A percentile compares a stretch with the other conserved stretches of the same genome.
Evolutionary conservation across 2,329 filamentous ascomycete species (phyloP).

Genomic region (Nothopassalora personata): DNA sequence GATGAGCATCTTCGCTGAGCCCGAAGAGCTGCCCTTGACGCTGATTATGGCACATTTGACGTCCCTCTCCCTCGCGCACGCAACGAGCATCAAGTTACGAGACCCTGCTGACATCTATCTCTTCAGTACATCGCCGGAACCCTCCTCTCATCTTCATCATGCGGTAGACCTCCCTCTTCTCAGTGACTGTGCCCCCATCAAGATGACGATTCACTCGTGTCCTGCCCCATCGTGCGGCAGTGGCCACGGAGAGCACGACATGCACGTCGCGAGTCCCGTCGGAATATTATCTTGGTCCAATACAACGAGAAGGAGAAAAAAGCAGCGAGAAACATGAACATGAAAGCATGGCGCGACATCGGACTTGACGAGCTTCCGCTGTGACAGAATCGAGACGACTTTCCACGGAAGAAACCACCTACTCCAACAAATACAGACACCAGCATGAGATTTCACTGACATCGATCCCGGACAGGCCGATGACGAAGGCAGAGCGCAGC

Average conservation of each 20-base stretch:
- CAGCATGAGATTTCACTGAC: background rate
- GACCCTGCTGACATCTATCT: background rate
- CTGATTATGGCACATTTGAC: background rate
- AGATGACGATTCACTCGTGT: too few relatives aligned
- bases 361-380: background rate
- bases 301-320: background rate
- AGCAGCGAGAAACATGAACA: background rate
- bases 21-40: background rate
- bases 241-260: background rate
- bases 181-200: too few relatives aligned
- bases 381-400: background rate
- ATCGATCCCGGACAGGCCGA: background rate
- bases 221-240: too few relatives aligned
- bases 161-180: too few relatives aligned
- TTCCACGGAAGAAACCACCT: background rate
- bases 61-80: background rate
- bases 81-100: background rate
- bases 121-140: too few relatives aligned
- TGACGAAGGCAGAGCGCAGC: background rate
- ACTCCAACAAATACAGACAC: too few relatives aligned
- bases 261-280: background rate
- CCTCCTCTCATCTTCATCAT: too few relatives aligned
- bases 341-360: background rate
- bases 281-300: background rate
- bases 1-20: background rate